These are phyloP conservation scores for Raddia guianensis DNA, from an alignment of 176 grass and related monocot genomes.

Conservation along the genomic window DNA sequence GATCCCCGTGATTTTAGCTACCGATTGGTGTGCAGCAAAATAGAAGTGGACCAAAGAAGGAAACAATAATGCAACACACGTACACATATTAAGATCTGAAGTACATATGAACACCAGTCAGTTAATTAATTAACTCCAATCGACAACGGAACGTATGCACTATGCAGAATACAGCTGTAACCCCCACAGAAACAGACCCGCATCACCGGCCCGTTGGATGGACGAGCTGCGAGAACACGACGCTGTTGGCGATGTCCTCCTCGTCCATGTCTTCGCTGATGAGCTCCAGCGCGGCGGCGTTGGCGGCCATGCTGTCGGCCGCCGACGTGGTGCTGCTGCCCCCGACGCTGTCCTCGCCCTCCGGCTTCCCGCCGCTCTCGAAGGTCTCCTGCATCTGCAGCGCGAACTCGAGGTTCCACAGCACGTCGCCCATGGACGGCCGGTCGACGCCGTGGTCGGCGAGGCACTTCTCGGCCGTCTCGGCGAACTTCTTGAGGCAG, in stretches of 20 bases:
- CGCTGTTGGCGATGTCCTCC: conserved; percentile 53
- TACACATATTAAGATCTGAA: conserved; percentile 27
- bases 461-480: conserved; percentile 59
- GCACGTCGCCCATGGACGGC: conserved; percentile 55
- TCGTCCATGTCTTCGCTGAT: conserved; percentile 61
- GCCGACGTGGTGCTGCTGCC: background rate
- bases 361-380: conserved; percentile 39
- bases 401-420: conserved; percentile 59
- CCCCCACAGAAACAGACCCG: background rate
- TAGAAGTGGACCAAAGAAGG: conserved; percentile 6
- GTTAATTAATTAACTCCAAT: background rate
- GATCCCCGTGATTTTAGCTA: background rate
- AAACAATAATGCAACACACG: conserved; percentile 23
- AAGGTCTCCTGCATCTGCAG: conserved; percentile 58
- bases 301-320: conserved; percentile 45
- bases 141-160: background rate
- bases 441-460: conserved; percentile 51
- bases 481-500: conserved; percentile 46
- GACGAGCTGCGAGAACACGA: conserved; percentile 51
- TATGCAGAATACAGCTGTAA: background rate
- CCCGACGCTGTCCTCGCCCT: background rate
- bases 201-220: conserved; percentile 49
- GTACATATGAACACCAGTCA: conserved; percentile 19
- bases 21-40: background rate
- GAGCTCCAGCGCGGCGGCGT: conserved; percentile 24